Conservation (phyloP, 202 grass and related monocot genomes). For the Panicum hallii region DNA sequence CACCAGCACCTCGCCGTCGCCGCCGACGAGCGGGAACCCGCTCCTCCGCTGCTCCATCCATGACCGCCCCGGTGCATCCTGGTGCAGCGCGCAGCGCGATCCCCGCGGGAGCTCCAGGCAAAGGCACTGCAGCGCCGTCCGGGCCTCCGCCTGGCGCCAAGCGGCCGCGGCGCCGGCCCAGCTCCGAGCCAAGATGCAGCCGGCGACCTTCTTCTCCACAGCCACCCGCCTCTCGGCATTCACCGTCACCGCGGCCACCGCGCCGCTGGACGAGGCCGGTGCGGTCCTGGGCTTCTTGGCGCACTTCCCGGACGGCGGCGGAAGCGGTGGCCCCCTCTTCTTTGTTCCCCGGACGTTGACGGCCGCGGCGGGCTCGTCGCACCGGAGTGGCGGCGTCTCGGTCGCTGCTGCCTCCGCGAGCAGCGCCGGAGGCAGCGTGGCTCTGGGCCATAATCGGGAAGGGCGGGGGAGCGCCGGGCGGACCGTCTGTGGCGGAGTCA, state of each 20-base stretch:
- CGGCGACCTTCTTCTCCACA: slow-evolving; percentile 1
- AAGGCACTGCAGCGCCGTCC: background rate
- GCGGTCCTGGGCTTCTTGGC: background rate
- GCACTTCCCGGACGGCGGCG: background rate
- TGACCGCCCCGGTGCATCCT: background rate
- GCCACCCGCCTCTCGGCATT: background rate
- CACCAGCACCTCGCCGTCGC: too few species aligned
- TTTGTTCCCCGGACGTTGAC: background rate
- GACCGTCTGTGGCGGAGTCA: background rate
- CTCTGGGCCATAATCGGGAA: background rate
- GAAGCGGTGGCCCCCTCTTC: background rate
- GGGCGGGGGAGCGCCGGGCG: background rate
- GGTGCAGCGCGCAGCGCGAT: slow-evolving; percentile 3
- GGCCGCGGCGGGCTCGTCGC: too few species aligned
- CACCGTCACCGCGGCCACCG: too few species aligned
- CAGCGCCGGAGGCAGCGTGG: background rate
- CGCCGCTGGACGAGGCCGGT: background rate
- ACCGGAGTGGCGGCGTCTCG: too few species aligned
- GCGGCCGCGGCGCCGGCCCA: background rate
- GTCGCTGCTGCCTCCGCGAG: background rate
- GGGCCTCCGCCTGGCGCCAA: too few species aligned
- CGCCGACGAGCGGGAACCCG: too few species aligned
- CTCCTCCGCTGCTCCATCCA: too few species aligned
- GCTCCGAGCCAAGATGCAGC: background rate
- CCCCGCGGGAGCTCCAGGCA: background rate